phyloP scores from a whole-genome alignment of 2,329 filamentous ascomycete genomes.

The Xylaria sp. region DNA sequence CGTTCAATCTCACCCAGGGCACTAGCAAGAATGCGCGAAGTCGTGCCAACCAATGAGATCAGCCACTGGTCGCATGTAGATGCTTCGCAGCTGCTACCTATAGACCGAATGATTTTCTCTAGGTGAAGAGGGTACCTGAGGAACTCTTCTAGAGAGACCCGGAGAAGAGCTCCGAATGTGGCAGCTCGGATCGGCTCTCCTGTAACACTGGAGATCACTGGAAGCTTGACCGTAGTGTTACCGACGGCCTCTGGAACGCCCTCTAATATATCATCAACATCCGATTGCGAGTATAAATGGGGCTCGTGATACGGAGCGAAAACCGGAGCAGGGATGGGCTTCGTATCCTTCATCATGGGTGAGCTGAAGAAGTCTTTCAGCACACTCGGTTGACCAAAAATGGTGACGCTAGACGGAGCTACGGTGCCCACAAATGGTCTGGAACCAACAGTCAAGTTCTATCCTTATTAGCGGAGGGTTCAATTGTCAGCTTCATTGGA shows the following conservation, averaged over 20 bases:
- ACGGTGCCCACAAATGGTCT: conserved; percentile 2
- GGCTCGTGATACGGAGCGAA: conserved; percentile 21
- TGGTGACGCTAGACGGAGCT: background rate
- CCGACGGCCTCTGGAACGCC: background rate
- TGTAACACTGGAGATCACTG: conserved; percentile 3
- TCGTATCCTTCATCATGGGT: conserved; percentile 16
- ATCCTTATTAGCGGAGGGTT: background rate
- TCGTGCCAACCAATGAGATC: conserved; percentile 3
- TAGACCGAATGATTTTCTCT: conserved; percentile 1
- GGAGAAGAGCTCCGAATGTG: background rate
- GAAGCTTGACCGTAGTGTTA: background rate
- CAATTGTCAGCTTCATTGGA: background rate
- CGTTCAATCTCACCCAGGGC: background rate
- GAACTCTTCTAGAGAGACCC: conserved; percentile 2
- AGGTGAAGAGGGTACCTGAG: conserved; percentile 1
- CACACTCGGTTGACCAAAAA: background rate
- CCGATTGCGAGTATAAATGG: conserved; percentile 3
- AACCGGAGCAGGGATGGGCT: conserved; percentile 10
- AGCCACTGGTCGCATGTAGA: background rate
- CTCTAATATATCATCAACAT: conserved; percentile 18
- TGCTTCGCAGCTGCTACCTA: background rate
- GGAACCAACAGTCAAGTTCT: conserved; percentile 1
- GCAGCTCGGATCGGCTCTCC: background rate
- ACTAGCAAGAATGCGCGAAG: background rate
- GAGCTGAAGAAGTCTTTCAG: conserved; percentile 2